These are phyloP conservation scores for Russula virescens DNA, from an alignment of 768 basidiomycete genomes.

Conservation along the genomic window DNA sequence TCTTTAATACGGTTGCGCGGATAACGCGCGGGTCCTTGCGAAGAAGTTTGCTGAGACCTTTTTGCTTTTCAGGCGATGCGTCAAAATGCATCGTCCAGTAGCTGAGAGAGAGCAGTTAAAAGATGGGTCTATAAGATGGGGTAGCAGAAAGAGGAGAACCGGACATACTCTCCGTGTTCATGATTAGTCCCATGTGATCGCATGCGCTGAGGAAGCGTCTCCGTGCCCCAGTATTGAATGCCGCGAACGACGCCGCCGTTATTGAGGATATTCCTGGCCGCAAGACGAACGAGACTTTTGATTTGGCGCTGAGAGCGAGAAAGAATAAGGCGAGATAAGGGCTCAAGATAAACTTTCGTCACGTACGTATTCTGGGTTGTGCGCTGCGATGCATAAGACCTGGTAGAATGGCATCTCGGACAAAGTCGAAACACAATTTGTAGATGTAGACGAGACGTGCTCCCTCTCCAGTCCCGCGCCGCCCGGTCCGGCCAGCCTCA, in stretches of 20 bases:
- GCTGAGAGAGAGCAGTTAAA: conserved; percentile 35
- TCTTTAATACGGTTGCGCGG: conserved; percentile 73
- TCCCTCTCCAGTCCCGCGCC: too few species aligned
- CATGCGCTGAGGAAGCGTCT: conserved; percentile 70
- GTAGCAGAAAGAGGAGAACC: neutral
- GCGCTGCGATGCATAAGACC: conserved; percentile 76
- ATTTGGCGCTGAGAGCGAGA: conserved; percentile 54
- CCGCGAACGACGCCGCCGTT: conserved; percentile 78
- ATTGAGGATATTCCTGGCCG: conserved; percentile 66
- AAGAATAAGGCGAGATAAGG: neutral
- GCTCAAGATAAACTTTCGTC: neutral
- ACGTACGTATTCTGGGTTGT: conserved; percentile 68
- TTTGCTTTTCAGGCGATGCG: conserved; percentile 66
- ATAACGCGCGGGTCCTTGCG: conserved; percentile 78
- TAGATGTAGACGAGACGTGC: neutral
- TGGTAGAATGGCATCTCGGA: conserved; percentile 84
- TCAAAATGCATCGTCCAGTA: conserved; percentile 94
- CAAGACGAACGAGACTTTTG: conserved; percentile 63
- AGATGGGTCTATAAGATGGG: neutral
- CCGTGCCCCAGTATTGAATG: conserved; percentile 69
- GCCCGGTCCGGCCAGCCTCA: too few species aligned
- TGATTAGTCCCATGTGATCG: conserved; percentile 52
- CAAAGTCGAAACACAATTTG: too few species aligned
- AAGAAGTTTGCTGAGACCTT: conserved; percentile 58
- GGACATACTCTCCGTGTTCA: conserved; percentile 68